Percentiles rank a stretch among this genome's conserved stretches.
phyloP scores from a whole-genome alignment of 805 yeast species.

The Yarrowia sp. region DNA sequence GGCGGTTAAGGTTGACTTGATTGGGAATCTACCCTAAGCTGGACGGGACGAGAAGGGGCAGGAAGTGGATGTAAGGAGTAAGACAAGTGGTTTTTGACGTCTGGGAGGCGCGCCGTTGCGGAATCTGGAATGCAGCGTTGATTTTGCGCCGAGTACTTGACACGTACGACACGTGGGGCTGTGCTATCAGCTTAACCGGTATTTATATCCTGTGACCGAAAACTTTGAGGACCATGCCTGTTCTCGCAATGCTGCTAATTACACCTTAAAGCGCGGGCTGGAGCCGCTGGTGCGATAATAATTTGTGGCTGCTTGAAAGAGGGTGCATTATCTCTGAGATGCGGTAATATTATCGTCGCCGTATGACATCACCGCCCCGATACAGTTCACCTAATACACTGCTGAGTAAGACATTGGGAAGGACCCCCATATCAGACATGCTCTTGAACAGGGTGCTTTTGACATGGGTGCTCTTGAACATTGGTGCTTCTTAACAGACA shows the following conservation, averaged over 20 bases:
- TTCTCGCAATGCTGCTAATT: too few relatives aligned
- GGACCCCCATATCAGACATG: too few relatives aligned
- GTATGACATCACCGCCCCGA: not conserved
- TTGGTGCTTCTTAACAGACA: too few relatives aligned
- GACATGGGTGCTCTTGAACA: too few relatives aligned
- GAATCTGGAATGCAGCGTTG: not conserved
- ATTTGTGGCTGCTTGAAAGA: not conserved
- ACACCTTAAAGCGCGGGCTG: too few relatives aligned
- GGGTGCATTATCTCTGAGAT: not conserved
- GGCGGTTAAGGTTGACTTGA: slow-evolving; percentile 6
- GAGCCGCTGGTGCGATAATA: too few relatives aligned
- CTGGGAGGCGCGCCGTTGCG: too few relatives aligned
- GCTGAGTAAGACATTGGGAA: not conserved
- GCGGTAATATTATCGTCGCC: not conserved
- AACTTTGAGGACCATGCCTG: not conserved
- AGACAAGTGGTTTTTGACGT: not conserved
- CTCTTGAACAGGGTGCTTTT: too few relatives aligned
- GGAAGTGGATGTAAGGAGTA: not conserved
- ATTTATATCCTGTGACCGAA: not conserved
- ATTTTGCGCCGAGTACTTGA: not conserved
- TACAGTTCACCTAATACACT: not conserved
- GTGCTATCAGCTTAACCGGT: not conserved
- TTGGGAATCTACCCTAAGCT: slow-evolving; percentile 10
- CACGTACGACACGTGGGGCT: not conserved
- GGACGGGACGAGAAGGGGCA: not conserved